These are phyloP conservation scores for Vickermania ingenoplastis DNA, from an alignment of 208 protist genomes.

Conservation along the genomic window DNA sequence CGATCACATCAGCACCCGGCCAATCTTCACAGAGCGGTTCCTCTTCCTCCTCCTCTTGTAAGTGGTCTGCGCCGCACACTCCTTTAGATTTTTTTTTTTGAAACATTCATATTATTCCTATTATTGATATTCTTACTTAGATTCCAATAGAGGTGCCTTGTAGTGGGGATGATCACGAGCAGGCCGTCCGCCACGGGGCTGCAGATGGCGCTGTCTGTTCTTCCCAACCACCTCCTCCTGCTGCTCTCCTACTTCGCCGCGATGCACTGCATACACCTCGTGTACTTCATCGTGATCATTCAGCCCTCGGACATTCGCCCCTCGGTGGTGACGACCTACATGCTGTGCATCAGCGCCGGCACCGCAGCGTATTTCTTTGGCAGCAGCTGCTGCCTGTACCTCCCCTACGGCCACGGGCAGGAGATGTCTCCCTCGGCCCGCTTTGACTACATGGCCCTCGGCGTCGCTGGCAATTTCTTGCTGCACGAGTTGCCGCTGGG, in stretches of 20 bases:
- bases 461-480: constrained; percentile 49
- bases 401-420: constrained; percentile 48
- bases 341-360: constrained; percentile 44
- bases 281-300: constrained; percentile 35
- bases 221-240: constrained; percentile 6
- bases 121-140: too few species aligned
- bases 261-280: constrained; percentile 32
- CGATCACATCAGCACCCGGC: too few species aligned
- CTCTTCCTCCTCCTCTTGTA: too few species aligned
- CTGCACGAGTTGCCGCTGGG: constrained; percentile 59
- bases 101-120: too few species aligned
- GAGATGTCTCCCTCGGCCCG: constrained; percentile 62
- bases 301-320: constrained; percentile 4
- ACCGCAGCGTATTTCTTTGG: constrained; percentile 31
- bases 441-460: constrained; percentile 31
- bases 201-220: neutral
- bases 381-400: constrained; percentile 56
- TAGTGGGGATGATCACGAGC: too few species aligned
- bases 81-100: too few species aligned
- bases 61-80: too few species aligned
- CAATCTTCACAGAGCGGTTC: too few species aligned
- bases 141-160: too few species aligned
- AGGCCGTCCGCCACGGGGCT: neutral
- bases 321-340: constrained; percentile 35
- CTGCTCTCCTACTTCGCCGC: constrained; percentile 50